These are phyloP conservation scores for Lactifluus subvellereus DNA, from an alignment of 768 basidiomycete genomes.

Conservation along the genomic window DNA sequence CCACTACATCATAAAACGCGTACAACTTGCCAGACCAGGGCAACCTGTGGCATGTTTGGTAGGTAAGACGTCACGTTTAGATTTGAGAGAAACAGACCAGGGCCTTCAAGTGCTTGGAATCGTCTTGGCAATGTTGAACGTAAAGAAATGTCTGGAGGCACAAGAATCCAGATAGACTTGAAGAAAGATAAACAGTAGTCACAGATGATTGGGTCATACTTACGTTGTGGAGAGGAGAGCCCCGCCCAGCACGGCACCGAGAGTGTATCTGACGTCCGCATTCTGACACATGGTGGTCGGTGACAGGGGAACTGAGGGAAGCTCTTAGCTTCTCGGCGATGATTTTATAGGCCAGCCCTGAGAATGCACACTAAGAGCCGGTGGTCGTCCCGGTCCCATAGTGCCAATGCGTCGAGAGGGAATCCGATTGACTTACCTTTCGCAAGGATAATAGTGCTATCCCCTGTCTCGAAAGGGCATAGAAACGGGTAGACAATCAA, in stretches of 20 bases:
- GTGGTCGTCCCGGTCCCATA: neutral
- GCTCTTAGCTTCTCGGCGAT: neutral
- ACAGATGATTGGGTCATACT: neutral
- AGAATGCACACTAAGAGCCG: neutral
- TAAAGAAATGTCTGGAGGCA: slow-evolving; percentile 15
- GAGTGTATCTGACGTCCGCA: slow-evolving; percentile 16
- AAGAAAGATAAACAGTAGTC: neutral
- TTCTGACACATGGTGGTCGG: neutral
- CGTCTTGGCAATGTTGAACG: slow-evolving; percentile 2
- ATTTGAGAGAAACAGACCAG: slow-evolving; percentile 4
- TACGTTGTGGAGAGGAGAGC: slow-evolving; percentile 10
- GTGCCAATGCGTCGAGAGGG: neutral
- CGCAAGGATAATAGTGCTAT: too few relatives aligned
- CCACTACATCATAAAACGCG: neutral
- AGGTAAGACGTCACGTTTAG: neutral
- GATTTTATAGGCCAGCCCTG: neutral
- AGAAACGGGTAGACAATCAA: too few relatives aligned
- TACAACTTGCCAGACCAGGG: slow-evolving; percentile 14
- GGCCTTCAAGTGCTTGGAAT: slow-evolving; percentile 9
- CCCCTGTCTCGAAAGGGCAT: too few relatives aligned
- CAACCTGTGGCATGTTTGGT: neutral
- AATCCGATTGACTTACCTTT: too few relatives aligned
- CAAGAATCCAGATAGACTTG: slow-evolving; percentile 10
- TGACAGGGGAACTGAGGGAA: neutral
- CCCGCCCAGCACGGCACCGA: slow-evolving; percentile 10